Percentiles rank a stretch among this genome's conserved stretches.
phyloP scores from a whole-genome alignment of 192 early-diverging fungal species.

The Backusella tarrabulga region DNA sequence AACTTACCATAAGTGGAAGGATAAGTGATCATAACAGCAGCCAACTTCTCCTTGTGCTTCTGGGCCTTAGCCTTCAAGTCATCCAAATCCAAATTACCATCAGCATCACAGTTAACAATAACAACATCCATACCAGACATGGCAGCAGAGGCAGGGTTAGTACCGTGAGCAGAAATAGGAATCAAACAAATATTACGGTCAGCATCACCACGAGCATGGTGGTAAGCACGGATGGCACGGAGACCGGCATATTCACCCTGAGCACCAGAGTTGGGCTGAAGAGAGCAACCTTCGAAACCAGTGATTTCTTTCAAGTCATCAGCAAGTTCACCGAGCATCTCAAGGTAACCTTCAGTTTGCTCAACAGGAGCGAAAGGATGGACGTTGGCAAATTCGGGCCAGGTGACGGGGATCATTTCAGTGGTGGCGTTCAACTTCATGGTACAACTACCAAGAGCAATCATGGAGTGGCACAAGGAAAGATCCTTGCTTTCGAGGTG shows the following conservation, averaged over 20 bases:
- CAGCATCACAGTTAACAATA: slow-evolving; percentile 85
- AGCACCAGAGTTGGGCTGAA: slow-evolving; percentile 99
- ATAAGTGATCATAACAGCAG: slow-evolving; percentile 99
- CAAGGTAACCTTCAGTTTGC: slow-evolving; percentile 92
- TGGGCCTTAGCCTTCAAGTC: slow-evolving; percentile 88
- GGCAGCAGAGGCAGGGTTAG: slow-evolving; percentile 97
- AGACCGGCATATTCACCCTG: slow-evolving; percentile 99
- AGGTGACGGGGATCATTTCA: slow-evolving; percentile 99
- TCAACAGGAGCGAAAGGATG: slow-evolving; percentile 96
- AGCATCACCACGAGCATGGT: slow-evolving; percentile 74
- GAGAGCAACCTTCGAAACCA: slow-evolving; percentile 88
- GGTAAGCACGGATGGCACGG: slow-evolving; percentile 92
- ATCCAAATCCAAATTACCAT: slow-evolving; percentile 90
- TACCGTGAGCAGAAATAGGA: slow-evolving; percentile 98
- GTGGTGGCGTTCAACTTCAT: slow-evolving; percentile 99
- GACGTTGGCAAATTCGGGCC: slow-evolving; percentile 93
- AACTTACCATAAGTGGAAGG: slow-evolving; percentile 99
- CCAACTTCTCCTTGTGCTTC: slow-evolving; percentile 83
- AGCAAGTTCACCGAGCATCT: slow-evolving; percentile 86
- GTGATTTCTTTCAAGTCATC: slow-evolving; percentile 89
- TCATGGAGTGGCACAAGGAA: slow-evolving; percentile 98
- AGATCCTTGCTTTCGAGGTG: slow-evolving; percentile 97
- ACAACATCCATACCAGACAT: slow-evolving; percentile 97
- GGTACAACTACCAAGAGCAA: slow-evolving; percentile 97
- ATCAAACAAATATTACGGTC: slow-evolving; percentile 95